Conservation (phyloP, 106 monocot genomes). For the Xerophyta viscosa region DNA sequence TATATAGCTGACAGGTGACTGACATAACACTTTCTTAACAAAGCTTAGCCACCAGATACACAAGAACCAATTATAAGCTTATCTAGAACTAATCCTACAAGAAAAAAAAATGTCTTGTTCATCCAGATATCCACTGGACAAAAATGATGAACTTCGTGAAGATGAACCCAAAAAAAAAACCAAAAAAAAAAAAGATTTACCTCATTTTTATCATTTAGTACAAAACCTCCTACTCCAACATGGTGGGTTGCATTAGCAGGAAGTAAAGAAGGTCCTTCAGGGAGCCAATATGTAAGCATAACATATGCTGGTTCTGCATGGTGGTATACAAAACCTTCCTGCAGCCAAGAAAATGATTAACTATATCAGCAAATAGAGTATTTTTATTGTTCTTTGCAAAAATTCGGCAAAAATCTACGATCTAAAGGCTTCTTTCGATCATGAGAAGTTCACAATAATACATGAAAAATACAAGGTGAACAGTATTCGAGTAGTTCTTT, state of each 20-base stretch:
- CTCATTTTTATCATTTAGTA: conserved; percentile 76
- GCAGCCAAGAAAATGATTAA: conserved; percentile 7
- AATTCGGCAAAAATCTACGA: neutral
- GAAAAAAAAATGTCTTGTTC: too few species aligned
- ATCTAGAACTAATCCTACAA: neutral
- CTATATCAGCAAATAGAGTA: neutral
- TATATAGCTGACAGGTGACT: too few species aligned
- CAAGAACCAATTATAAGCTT: too few species aligned
- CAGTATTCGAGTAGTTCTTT: too few species aligned
- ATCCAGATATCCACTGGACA: too few species aligned
- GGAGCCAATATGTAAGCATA: conserved; percentile 89
- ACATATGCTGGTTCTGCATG: conserved; percentile 82
- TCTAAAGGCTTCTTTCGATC: too few species aligned
- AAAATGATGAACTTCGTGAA: too few species aligned
- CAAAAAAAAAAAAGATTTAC: conserved; percentile 9
- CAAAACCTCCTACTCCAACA: conserved; percentile 86
- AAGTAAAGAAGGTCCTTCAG: conserved; percentile 72
- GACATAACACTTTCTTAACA: too few species aligned
- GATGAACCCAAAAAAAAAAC: neutral
- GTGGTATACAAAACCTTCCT: conserved; percentile 91
- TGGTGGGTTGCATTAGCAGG: conserved; percentile 91
- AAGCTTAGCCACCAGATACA: too few species aligned
- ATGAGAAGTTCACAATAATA: too few species aligned
- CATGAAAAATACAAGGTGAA: too few species aligned
- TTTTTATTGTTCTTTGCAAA: neutral